phyloP scores from a whole-genome alignment of 2,329 filamentous ascomycete species.

The Pezicula neosporulosa region DNA sequence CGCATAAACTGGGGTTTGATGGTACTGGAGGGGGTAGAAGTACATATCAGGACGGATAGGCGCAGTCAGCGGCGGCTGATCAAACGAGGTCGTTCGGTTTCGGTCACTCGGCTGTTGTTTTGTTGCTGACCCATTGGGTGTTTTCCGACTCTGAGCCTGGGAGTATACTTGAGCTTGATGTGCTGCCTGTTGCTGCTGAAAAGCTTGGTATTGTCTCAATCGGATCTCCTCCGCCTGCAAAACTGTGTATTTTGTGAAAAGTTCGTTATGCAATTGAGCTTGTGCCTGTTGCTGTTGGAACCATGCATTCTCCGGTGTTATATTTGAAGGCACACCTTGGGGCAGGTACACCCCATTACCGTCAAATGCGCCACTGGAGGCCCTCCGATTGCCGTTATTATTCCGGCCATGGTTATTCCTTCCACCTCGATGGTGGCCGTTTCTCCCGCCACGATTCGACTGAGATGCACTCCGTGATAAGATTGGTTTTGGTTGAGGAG shows the following conservation, averaged over 20 bases:
- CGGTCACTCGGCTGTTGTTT: slow-evolving; percentile 45
- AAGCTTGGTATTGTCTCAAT: slow-evolving; percentile 41
- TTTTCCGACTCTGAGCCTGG: slow-evolving; percentile 33
- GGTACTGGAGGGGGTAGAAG: slow-evolving; percentile 42
- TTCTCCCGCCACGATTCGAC: slow-evolving; percentile 33
- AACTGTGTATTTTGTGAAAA: slow-evolving; percentile 31
- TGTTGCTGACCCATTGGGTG: slow-evolving; percentile 27
- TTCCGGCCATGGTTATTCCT: slow-evolving; percentile 23
- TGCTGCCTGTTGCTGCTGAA: slow-evolving; percentile 38
- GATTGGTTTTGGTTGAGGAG: slow-evolving; percentile 50
- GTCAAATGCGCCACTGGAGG: slow-evolving; percentile 28
- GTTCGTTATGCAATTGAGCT: slow-evolving; percentile 30
- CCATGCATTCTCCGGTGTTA: slow-evolving; percentile 27
- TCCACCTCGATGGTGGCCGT: slow-evolving; percentile 19
- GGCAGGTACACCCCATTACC: slow-evolving; percentile 18
- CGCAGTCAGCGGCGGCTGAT: slow-evolving; percentile 56
- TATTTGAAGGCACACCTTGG: slow-evolving; percentile 14
- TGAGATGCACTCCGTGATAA: slow-evolving; percentile 55
- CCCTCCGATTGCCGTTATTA: slow-evolving; percentile 24
- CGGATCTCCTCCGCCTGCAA: slow-evolving; percentile 42
- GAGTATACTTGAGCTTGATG: slow-evolving; percentile 36
- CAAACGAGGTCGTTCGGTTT: slow-evolving; percentile 57
- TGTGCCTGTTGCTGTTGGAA: slow-evolving; percentile 27
- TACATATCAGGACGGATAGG: slow-evolving; percentile 56
- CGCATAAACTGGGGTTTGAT: slow-evolving; percentile 41